Evolutionary conservation across 495 filamentous ascomycete species (phyloP), one percentile per base, ranked within the genome.

Genomic region (Glutinoglossum americanum): DNA sequence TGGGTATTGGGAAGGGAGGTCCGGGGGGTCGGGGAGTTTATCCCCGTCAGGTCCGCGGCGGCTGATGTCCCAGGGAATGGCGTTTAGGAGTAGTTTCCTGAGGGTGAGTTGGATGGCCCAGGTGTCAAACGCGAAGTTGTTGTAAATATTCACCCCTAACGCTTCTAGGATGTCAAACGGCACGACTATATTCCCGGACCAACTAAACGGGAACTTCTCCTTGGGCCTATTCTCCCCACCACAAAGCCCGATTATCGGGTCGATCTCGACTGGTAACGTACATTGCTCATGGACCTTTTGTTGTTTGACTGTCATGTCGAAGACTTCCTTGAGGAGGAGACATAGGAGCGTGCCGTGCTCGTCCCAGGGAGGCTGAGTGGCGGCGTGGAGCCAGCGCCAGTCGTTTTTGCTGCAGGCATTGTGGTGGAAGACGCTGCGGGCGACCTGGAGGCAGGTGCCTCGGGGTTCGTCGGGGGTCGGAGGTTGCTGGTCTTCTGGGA

Each of bases 91-190:
- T 1, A 72, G 59, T 44, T 69, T 70, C 7, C 62, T 59, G 19
- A 70, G 35, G 9, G 70, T 58, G 8, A 57, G 62, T 30, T 72
- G 70, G 51, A 71, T 65, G 7, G 65, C 61, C 70, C 70, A 72
- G 0, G 69, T 72, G 55, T 72, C 70, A 41, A 69, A 72, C 19
- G 57, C 55, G 35, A 68, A 55, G 35, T 71, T 64, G 0, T 64
- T 60, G 62, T 70, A 70, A 26, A 72, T 71, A 48, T 72, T 66
- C 3, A 72, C 67, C 5, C 70, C 70, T n/a, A 72, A 59, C 8
- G 55, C 55, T 35, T 61, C 53, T 23, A 72, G 59, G 25, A 71
- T 71, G 41, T 69, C 63, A 28, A 69, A 69, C 0, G 70, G 70
- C 6, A 71, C 62, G 9, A 61, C 64, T 30, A 72, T 67, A 39